phyloP scores from a whole-genome alignment of 768 basidiomycete species.

The Auriscalpium vulgare region DNA sequence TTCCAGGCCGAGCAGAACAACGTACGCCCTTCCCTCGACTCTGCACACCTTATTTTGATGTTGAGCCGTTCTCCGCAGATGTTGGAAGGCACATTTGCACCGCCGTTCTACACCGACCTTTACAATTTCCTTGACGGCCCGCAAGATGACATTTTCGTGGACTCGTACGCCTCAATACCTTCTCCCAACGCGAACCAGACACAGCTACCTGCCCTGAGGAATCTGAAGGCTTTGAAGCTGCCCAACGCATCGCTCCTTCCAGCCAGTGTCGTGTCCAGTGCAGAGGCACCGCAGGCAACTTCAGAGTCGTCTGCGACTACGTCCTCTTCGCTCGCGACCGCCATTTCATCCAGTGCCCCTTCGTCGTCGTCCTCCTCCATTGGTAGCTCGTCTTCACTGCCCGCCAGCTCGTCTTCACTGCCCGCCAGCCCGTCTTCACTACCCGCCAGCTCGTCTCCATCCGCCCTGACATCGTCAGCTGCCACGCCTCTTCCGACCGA shows the following conservation, averaged over 20 bases:
- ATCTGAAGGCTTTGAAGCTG: background rate
- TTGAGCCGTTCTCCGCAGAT: slow-evolving; percentile 28
- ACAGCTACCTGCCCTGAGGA: background rate
- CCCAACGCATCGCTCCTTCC: background rate
- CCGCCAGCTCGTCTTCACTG: too few species aligned
- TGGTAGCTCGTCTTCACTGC: background rate
- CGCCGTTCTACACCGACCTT: slow-evolving; percentile 52
- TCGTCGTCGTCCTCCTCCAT: background rate
- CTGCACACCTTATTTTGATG: background rate
- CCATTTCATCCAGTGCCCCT: background rate
- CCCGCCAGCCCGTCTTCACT: too few species aligned
- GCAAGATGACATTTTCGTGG: slow-evolving; percentile 58
- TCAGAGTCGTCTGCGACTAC: background rate
- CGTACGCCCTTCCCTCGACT: slow-evolving; percentile 28
- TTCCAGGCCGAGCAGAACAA: slow-evolving; percentile 55
- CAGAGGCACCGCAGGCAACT: background rate
- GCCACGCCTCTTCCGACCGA: background rate
- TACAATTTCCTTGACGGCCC: slow-evolving; percentile 63
- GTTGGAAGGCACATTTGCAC: slow-evolving; percentile 48
- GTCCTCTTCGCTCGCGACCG: background rate
- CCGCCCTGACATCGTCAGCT: background rate
- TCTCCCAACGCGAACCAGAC: slow-evolving; percentile 3
- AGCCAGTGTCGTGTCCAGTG: background rate
- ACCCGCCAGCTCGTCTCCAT: background rate
- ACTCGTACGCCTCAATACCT: slow-evolving; percentile 34